Evolutionary conservation across 352 stramenopile genomes (phyloP).

Genomic region (Globisporangium ultimum): DNA sequence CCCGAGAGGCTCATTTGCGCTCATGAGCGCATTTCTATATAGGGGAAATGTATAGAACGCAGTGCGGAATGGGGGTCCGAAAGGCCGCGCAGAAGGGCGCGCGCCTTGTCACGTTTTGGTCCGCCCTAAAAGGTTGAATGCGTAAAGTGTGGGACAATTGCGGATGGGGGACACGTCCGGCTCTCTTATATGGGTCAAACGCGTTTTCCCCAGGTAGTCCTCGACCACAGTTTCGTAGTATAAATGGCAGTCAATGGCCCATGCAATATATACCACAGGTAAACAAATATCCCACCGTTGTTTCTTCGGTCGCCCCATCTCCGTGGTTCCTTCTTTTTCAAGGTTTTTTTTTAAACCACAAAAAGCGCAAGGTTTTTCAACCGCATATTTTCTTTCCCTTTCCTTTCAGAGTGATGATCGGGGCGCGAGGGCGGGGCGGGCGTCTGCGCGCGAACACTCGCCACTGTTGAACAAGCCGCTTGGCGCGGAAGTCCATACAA

Average conservation of each 20-base stretch:
- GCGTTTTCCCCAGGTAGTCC: neutral
- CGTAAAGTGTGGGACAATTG: neutral
- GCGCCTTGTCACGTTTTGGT: neutral
- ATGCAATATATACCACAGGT: neutral
- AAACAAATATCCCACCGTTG: no score
- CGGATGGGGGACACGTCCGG: neutral
- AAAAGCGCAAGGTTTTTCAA: neutral
- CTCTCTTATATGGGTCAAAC: neutral
- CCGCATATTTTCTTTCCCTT: slow-evolving; percentile 5
- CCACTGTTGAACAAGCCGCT: neutral
- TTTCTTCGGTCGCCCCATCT: neutral
- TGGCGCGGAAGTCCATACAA: slow-evolving; percentile 5
- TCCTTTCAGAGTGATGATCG: slow-evolving; percentile 10
- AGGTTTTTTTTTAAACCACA: slow-evolving; percentile 5
- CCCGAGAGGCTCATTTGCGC: neutral
- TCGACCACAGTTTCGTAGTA: no score
- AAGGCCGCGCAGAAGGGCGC: neutral
- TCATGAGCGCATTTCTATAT: neutral
- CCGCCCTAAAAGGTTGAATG: neutral
- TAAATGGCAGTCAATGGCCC: neutral
- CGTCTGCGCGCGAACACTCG: neutral
- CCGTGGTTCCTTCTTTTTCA: neutral
- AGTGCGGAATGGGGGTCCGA: neutral
- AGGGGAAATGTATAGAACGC: neutral
- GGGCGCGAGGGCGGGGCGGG: no score